Conservation (phyloP, 768 basidiomycete genomes). For the Podaxis pistillaris region DNA sequence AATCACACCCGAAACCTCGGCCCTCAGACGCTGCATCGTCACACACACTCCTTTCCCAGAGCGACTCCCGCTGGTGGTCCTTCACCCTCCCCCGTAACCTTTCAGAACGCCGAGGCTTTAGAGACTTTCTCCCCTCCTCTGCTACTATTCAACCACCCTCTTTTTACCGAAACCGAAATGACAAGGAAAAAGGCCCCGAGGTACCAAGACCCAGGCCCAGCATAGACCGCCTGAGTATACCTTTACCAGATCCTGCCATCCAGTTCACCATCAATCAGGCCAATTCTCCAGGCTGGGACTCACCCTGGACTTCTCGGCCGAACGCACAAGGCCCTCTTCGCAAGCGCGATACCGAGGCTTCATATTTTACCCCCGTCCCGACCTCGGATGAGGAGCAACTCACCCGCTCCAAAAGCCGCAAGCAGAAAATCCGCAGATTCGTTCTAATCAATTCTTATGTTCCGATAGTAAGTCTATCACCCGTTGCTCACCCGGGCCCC, state of each 20-base stretch:
- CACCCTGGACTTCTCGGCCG: constrained; percentile 57
- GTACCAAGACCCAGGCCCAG: constrained; percentile 9
- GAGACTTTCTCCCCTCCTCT: constrained; percentile 49
- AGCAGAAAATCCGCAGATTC: constrained; percentile 60
- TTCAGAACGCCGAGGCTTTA: constrained; percentile 34
- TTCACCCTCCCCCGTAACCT: constrained; percentile 54
- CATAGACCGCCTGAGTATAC: constrained; percentile 25
- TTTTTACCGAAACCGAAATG: constrained; percentile 31
- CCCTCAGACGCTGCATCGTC: constrained; percentile 55
- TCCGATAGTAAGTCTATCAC: constrained; percentile 56
- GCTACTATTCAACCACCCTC: constrained; percentile 34
- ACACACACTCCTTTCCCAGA: constrained; percentile 42
- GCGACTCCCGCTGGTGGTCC: constrained; percentile 68
- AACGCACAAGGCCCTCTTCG: constrained; percentile 38
- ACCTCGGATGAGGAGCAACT: constrained; percentile 27
- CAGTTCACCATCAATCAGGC: constrained; percentile 55
- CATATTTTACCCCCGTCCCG: constrained; percentile 26
- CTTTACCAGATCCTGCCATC: constrained; percentile 35
- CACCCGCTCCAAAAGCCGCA: constrained; percentile 25
- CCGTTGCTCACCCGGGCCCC: constrained; percentile 1
- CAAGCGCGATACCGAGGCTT: constrained; percentile 11
- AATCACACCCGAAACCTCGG: constrained; percentile 33
- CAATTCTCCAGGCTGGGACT: constrained; percentile 64
- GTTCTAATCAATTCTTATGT: constrained; percentile 75
- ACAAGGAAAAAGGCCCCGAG: constrained; percentile 28